phyloP scores from a whole-genome alignment of 441 rosid genomes.

The Bruguiera hainesii region DNA sequence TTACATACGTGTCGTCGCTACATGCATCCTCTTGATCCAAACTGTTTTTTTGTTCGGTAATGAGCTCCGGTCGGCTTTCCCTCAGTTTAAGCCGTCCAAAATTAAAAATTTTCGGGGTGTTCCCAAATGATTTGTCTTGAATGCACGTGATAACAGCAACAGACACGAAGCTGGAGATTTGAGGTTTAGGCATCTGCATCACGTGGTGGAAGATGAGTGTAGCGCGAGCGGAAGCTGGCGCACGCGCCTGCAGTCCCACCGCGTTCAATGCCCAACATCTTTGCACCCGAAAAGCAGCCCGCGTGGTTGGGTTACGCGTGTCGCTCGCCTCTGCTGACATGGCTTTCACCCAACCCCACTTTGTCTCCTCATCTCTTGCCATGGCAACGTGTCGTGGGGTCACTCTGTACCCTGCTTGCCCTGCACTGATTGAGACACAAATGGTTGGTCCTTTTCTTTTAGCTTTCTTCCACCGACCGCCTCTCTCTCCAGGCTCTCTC shows the following conservation, averaged over 20 bases:
- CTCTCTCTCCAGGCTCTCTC: too few species aligned
- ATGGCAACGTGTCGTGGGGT: conserved; percentile 49
- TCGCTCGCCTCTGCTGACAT: conserved; percentile 33
- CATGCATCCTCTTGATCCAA: too few species aligned
- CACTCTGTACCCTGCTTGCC: conserved; percentile 39
- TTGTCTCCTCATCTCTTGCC: conserved; percentile 54
- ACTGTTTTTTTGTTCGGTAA: too few species aligned
- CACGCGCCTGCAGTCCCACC: conserved; percentile 37
- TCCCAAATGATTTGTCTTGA: too few species aligned
- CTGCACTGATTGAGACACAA: conserved; percentile 25
- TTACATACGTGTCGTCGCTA: too few species aligned
- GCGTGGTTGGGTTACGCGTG: not conserved
- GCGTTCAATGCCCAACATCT: conserved; percentile 38
- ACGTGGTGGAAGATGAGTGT: conserved; percentile 16
- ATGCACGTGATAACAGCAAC: too few species aligned
- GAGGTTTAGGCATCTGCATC: conserved; percentile 25
- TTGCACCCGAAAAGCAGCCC: conserved; percentile 36
- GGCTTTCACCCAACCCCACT: conserved; percentile 77
- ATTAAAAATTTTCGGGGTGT: too few species aligned
- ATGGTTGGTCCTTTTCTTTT: conserved; percentile 2
- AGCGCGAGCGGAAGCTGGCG: conserved; percentile 22
- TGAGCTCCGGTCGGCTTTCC: too few species aligned
- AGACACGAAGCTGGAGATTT: too few species aligned
- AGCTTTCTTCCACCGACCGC: not conserved
- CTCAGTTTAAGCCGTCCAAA: too few species aligned